These are phyloP conservation scores for Pleodorina starrii DNA, from an alignment of 139 green algal genomes.

Conservation along the genomic window DNA sequence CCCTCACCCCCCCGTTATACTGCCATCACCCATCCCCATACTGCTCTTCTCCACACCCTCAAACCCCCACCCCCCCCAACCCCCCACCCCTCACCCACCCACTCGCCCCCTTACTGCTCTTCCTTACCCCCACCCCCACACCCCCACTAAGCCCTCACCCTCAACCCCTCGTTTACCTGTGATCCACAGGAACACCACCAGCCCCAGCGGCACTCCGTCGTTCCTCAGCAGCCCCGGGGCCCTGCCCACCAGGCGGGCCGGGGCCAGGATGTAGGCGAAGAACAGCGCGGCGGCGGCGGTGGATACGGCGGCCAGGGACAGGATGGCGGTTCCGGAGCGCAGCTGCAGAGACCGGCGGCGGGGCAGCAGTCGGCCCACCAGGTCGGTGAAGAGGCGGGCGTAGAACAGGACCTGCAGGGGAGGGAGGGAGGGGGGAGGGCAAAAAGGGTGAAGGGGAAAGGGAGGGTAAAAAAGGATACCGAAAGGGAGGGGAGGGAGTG, in stretches of 20 bases:
- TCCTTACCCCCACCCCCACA: background rate
- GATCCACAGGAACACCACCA: slow-evolving; percentile 57
- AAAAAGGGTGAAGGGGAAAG: background rate
- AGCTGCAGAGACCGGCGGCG: slow-evolving; percentile 63
- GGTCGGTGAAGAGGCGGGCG: slow-evolving; percentile 77
- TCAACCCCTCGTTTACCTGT: background rate
- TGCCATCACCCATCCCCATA: too few relatives aligned
- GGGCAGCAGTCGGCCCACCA: slow-evolving; percentile 77
- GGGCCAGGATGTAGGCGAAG: slow-evolving; percentile 81
- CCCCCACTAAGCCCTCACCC: background rate
- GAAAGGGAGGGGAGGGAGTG: too few relatives aligned
- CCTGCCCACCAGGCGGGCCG: background rate
- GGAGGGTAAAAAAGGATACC: background rate
- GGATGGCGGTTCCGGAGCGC: slow-evolving; percentile 54
- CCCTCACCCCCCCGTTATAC: too few relatives aligned
- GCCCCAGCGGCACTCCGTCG: slow-evolving; percentile 64
- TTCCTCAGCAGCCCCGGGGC: slow-evolving; percentile 49
- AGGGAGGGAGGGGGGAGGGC: background rate
- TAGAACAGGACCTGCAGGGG: slow-evolving; percentile 82
- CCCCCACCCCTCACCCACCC: background rate
- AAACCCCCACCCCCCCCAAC: too few relatives aligned
- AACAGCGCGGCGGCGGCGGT: slow-evolving; percentile 55
- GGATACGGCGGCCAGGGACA: slow-evolving; percentile 50
- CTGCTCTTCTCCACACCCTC: too few relatives aligned
- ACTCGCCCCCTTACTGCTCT: background rate